phyloP scores from a whole-genome alignment of 2,329 filamentous ascomycete genomes.

The Aspergillus piperis region DNA sequence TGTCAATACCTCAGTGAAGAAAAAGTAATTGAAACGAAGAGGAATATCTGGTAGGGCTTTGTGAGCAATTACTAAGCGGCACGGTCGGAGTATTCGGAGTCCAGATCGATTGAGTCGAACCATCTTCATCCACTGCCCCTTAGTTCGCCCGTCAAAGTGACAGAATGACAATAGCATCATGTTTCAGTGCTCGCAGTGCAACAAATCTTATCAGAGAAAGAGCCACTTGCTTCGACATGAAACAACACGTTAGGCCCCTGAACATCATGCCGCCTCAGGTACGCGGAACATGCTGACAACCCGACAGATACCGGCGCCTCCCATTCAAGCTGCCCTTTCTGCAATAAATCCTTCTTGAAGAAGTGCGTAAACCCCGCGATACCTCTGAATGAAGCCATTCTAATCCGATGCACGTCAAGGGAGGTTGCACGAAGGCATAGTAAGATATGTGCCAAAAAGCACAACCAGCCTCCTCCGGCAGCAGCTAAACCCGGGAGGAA shows the following conservation, averaged over 20 bases:
- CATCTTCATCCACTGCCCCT: background rate
- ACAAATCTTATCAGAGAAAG: slow-evolving; percentile 33
- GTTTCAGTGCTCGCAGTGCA: slow-evolving; percentile 31
- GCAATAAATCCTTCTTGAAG: slow-evolving; percentile 33
- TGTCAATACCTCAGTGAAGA: background rate
- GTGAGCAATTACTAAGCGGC: background rate
- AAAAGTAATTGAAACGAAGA: no score
- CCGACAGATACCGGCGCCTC: slow-evolving; percentile 26
- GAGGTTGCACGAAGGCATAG: slow-evolving; percentile 34
- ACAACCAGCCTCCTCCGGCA: slow-evolving; percentile 29
- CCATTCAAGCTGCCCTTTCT: slow-evolving; percentile 31
- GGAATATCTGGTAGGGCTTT: background rate
- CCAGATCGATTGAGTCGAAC: background rate
- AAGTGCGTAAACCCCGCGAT: slow-evolving; percentile 17
- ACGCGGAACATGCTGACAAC: slow-evolving; percentile 4
- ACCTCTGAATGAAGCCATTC: background rate
- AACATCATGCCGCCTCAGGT: background rate
- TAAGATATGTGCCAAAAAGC: slow-evolving; percentile 32
- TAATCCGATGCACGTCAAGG: slow-evolving; percentile 13
- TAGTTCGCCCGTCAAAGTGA: background rate
- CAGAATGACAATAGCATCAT: slow-evolving; percentile 15
- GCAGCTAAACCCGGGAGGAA: slow-evolving; percentile 33
- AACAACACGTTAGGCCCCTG: slow-evolving; percentile 26
- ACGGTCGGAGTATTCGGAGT: background rate
- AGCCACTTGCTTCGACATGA: slow-evolving; percentile 33